Conservation (phyloP, 768 basidiomycete genomes). For the Suillus decipiens region DNA sequence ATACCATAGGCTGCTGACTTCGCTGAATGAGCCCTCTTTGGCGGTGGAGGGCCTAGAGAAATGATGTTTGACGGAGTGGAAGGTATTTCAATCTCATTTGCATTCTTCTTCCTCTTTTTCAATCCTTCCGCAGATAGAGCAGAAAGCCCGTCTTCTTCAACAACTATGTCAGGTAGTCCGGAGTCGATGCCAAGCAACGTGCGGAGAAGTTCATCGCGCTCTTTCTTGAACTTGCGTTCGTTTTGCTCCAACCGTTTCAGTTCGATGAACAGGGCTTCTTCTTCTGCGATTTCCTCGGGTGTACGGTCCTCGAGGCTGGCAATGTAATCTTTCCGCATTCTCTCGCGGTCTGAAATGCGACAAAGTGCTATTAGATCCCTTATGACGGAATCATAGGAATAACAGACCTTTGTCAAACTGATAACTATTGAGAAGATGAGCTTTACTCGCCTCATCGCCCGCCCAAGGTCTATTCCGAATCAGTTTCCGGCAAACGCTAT, state of each 20-base stretch:
- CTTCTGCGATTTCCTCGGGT: conserved; percentile 87
- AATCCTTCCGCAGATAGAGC: conserved; percentile 46
- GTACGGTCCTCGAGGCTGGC: conserved; percentile 87
- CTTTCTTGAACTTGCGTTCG: conserved; percentile 83
- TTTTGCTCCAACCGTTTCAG: conserved; percentile 94
- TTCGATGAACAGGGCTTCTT: conserved; percentile 92
- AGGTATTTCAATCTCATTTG: conserved; percentile 36
- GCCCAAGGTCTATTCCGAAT: conserved; percentile 82
- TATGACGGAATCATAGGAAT: neutral
- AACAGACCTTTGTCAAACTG: conserved; percentile 84
- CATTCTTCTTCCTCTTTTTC: conserved; percentile 56
- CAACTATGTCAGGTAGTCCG: conserved; percentile 72
- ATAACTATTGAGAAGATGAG: conserved; percentile 66
- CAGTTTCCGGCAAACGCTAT: conserved; percentile 85
- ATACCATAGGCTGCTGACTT: conserved; percentile 64
- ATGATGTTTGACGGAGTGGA: conserved; percentile 38
- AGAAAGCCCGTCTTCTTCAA: conserved; percentile 59
- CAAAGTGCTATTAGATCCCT: neutral
- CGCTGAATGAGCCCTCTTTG: conserved; percentile 44
- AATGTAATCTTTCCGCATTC: conserved; percentile 86
- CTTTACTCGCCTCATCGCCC: conserved; percentile 76
- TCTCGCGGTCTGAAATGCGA: conserved; percentile 68
- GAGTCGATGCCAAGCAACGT: conserved; percentile 86
- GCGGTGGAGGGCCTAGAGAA: conserved; percentile 37
- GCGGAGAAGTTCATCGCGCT: conserved; percentile 84